phyloP scores from a whole-genome alignment of 176 grass and related monocot genomes.

The Rhynchospora pubera region DNA sequence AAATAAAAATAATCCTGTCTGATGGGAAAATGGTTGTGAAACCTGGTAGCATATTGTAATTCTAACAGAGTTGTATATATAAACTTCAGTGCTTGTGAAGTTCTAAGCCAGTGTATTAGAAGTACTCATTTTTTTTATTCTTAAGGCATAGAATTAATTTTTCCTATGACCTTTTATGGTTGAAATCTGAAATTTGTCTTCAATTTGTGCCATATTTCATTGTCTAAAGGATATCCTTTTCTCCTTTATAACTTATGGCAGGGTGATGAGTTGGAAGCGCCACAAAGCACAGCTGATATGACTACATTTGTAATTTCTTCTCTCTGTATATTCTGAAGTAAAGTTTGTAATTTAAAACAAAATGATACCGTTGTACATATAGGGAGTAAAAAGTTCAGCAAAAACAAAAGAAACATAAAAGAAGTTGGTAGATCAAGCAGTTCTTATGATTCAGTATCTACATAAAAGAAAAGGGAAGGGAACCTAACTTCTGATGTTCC shows the following conservation, averaged over 20 bases:
- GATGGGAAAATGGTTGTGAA: not conserved
- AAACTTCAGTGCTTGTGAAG: not conserved
- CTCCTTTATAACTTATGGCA: constrained; percentile 26
- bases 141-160: not conserved
- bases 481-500: not conserved
- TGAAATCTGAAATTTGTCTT: not conserved
- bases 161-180: not conserved
- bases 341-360: constrained; percentile 2
- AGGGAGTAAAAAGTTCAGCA: not conserved
- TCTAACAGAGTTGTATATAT: not conserved
- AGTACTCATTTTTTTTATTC: not conserved
- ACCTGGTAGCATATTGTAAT: not conserved
- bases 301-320: constrained; percentile 67
- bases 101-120: not conserved
- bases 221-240: not conserved
- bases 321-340: not conserved
- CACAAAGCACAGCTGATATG: constrained; percentile 86
- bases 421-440: not conserved
- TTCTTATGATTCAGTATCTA: constrained; percentile 1
- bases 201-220: not conserved
- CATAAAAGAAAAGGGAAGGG: not conserved
- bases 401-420: not conserved
- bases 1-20: not conserved
- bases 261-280: constrained; percentile 55
- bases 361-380: too few species aligned